Percentiles rank a stretch among this genome's conserved stretches.
Evolutionary conservation across 371 early-diverging fungal genomes (phyloP).

Genomic region (Saksenaea oblongispora): DNA sequence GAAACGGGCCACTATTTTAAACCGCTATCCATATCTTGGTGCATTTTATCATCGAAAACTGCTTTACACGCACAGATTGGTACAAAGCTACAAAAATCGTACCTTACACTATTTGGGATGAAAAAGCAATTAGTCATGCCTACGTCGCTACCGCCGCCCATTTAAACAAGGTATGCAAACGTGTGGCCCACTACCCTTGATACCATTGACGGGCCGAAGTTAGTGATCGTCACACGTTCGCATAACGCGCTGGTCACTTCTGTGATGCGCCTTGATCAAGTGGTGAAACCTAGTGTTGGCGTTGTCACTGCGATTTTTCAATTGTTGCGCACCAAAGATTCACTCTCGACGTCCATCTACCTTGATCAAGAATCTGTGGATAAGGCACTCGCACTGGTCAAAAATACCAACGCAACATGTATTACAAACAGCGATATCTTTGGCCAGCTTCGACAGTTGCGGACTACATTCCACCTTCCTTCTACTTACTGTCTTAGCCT

Average conservation of each 20-base stretch:
- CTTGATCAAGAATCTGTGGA: background rate
- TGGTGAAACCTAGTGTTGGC: background rate
- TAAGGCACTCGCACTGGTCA: background rate
- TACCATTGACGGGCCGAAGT: constrained; percentile 17
- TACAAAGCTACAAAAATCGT: too few relatives aligned
- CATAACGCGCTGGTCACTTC: constrained; percentile 16
- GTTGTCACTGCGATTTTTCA: background rate
- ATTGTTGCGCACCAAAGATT: background rate
- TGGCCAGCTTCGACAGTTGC: constrained; percentile 13
- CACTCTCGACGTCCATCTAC: background rate
- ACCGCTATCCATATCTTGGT: too few relatives aligned
- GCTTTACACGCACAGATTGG: too few relatives aligned
- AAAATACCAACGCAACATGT: background rate
- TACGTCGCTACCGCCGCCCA: constrained; percentile 15
- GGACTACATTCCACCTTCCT: constrained; percentile 11
- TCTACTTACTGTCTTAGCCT: constrained; percentile 13
- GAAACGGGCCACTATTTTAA: too few relatives aligned
- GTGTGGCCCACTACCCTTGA: constrained; percentile 25
- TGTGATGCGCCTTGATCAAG: constrained; percentile 1
- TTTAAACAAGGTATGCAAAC: constrained; percentile 16
- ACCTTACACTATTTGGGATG: constrained; percentile 15
- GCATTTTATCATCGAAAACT: too few relatives aligned
- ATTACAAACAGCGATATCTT: background rate
- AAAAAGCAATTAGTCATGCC: background rate
- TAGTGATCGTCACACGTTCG: constrained; percentile 21